Evolutionary conservation across 495 filamentous ascomycete genomes (phyloP).

Genomic region (Neurospora africana): DNA sequence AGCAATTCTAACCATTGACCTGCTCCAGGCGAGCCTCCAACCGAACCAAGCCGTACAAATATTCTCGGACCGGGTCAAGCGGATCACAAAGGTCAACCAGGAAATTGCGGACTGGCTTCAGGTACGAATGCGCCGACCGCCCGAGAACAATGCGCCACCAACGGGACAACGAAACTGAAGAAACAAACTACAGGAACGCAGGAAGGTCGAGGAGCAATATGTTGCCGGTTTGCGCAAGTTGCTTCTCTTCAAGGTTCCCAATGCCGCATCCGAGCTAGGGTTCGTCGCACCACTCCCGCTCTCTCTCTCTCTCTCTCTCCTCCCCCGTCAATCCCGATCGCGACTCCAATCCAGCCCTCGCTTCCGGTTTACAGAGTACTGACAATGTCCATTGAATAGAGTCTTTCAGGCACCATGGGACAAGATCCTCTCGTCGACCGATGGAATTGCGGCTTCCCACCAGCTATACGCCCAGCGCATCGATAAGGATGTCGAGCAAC

Average conservation of each 20-base stretch:
- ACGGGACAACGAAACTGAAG: conserved; percentile 15
- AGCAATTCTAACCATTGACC: not conserved
- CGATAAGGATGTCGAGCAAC: conserved; percentile 81
- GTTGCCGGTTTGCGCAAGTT: conserved; percentile 76
- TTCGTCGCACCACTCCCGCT: conserved; percentile 33
- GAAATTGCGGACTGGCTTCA: conserved; percentile 96
- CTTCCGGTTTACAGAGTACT: conserved; percentile 11
- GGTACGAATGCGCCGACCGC: conserved; percentile 42
- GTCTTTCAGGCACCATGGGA: conserved; percentile 90
- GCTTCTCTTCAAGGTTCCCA: conserved; percentile 57
- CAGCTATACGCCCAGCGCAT: conserved; percentile 72
- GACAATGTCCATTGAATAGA: conserved; percentile 34
- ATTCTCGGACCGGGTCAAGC: conserved; percentile 77
- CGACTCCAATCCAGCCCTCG: not conserved
- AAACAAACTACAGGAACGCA: conserved; percentile 61
- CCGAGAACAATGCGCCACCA: not conserved
- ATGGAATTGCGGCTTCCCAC: conserved; percentile 75
- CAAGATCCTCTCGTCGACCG: conserved; percentile 72
- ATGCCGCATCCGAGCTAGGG: conserved; percentile 71
- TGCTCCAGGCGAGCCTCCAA: conserved; percentile 61
- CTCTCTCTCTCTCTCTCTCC: not conserved
- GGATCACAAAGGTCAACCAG: conserved; percentile 74
- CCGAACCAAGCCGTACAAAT: conserved; percentile 76
- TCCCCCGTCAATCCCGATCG: not conserved
- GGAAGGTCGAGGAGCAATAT: conserved; percentile 86